These are phyloP conservation scores for Podaxis carcinomalis DNA, from an alignment of 768 basidiomycete genomes.

Conservation along the genomic window DNA sequence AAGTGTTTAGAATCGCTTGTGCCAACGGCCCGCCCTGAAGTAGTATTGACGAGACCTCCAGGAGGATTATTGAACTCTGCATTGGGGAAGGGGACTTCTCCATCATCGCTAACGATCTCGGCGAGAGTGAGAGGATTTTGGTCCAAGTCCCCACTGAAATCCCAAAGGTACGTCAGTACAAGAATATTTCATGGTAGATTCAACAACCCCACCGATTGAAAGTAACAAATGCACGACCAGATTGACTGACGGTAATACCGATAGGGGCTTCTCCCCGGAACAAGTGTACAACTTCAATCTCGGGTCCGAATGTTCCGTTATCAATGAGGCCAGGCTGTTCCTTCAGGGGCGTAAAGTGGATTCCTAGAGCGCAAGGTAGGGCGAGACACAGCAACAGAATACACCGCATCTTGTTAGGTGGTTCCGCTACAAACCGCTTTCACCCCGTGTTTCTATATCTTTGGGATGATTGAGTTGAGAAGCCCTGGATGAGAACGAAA, in stretches of 20 bases:
- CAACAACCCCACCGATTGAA: constrained; percentile 12
- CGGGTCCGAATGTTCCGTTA: constrained; percentile 16
- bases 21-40: constrained; percentile 9
- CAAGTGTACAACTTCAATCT: constrained; percentile 14
- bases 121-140: constrained; percentile 13
- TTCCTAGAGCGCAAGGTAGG: background rate
- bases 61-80: constrained; percentile 13
- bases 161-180: background rate
- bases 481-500: background rate
- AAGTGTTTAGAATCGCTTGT: constrained; percentile 14
- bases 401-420: background rate
- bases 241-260: constrained; percentile 19
- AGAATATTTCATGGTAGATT: background rate
- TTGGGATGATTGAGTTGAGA: background rate
- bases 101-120: constrained; percentile 10
- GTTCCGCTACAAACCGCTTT: background rate
- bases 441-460: background rate
- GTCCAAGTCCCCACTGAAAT: constrained; percentile 9
- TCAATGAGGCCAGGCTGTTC: constrained; percentile 16
- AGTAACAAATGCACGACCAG: constrained; percentile 12
- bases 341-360: background rate
- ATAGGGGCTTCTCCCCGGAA: constrained; percentile 22
- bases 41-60: constrained; percentile 12
- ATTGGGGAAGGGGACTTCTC: constrained; percentile 13
- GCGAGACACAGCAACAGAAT: background rate